Percentiles rank a stretch among this genome's conserved stretches.
Evolutionary conservation across 768 basidiomycete genomes (phyloP).

Genomic region (Thelephora ganbajun): DNA sequence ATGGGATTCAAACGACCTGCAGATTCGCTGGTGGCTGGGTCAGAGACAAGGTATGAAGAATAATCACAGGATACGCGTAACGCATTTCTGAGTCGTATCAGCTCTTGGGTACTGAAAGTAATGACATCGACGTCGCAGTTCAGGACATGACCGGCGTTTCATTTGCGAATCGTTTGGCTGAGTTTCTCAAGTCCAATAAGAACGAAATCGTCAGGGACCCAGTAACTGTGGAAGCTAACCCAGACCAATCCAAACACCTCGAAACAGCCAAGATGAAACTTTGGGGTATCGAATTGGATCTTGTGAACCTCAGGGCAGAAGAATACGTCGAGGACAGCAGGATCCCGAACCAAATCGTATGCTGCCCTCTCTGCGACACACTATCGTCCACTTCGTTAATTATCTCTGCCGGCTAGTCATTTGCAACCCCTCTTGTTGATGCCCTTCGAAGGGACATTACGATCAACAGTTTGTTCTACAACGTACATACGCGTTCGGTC

Average conservation of each 20-base stretch:
- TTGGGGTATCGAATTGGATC: slow-evolving; percentile 73
- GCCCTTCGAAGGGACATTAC: slow-evolving; percentile 85
- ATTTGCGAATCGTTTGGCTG: slow-evolving; percentile 71
- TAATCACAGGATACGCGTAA: neutral
- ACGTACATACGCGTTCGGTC: slow-evolving; percentile 71
- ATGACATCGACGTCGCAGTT: slow-evolving; percentile 91
- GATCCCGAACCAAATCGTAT: slow-evolving; percentile 78
- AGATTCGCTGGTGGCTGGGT: slow-evolving; percentile 98
- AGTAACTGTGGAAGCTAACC: slow-evolving; percentile 82
- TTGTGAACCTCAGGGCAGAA: slow-evolving; percentile 89
- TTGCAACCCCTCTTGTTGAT: slow-evolving; percentile 87
- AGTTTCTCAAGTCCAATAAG: slow-evolving; percentile 40
- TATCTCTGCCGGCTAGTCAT: slow-evolving; percentile 35
- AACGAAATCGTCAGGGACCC: slow-evolving; percentile 43
- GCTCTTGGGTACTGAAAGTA: slow-evolving; percentile 70
- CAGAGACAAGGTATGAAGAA: slow-evolving; percentile 72
- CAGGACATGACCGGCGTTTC: slow-evolving; percentile 79
- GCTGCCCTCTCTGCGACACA: slow-evolving; percentile 13
- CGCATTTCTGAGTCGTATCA: slow-evolving; percentile 14
- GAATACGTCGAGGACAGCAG: slow-evolving; percentile 79
- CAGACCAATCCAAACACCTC: slow-evolving; percentile 94
- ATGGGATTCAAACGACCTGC: slow-evolving; percentile 49
- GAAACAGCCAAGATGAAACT: slow-evolving; percentile 85
- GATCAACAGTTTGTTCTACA: slow-evolving; percentile 94
- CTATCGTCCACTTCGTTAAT: neutral